Conservation (phyloP, 2,329 filamentous ascomycete genomes). For the Colletotrichum siamense region DNA sequence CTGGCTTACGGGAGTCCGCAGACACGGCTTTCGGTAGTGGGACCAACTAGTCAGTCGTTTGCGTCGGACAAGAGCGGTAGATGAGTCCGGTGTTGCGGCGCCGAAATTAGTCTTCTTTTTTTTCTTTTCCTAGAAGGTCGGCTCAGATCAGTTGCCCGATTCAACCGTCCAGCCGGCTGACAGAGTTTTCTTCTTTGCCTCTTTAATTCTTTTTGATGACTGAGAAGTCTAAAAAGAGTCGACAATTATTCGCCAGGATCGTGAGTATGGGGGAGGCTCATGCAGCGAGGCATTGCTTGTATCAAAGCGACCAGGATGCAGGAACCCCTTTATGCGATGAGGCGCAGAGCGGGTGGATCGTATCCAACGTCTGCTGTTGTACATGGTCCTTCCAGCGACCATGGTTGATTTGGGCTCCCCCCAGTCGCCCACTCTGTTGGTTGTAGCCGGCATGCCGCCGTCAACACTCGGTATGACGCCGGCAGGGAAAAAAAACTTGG, state of each 20-base stretch:
- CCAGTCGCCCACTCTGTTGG: background rate
- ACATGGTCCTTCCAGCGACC: background rate
- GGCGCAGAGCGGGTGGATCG: constrained; percentile 11
- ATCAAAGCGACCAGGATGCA: constrained; percentile 10
- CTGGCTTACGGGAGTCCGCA: constrained; percentile 10
- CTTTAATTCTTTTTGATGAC: background rate
- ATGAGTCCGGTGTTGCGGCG: background rate
- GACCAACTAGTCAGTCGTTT: background rate
- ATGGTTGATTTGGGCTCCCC: background rate
- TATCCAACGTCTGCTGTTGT: background rate
- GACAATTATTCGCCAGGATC: background rate
- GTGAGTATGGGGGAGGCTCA: constrained; percentile 10
- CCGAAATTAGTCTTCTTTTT: background rate
- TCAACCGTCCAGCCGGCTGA: background rate
- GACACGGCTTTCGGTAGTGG: background rate
- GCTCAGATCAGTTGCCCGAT: background rate
- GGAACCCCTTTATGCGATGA: constrained; percentile 19
- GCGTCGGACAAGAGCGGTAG: background rate
- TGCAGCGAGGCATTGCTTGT: constrained; percentile 12
- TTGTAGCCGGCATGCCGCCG: background rate
- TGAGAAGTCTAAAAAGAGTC: background rate
- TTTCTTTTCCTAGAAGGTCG: constrained; percentile 1
- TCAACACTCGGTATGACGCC: background rate
- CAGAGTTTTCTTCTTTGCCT: background rate
- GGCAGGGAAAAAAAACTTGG: background rate